Evolutionary conservation across 2,329 filamentous ascomycete species (phyloP), one percentile per base, ranked within the genome.

Genomic region (Clonostachys byssicola): DNA sequence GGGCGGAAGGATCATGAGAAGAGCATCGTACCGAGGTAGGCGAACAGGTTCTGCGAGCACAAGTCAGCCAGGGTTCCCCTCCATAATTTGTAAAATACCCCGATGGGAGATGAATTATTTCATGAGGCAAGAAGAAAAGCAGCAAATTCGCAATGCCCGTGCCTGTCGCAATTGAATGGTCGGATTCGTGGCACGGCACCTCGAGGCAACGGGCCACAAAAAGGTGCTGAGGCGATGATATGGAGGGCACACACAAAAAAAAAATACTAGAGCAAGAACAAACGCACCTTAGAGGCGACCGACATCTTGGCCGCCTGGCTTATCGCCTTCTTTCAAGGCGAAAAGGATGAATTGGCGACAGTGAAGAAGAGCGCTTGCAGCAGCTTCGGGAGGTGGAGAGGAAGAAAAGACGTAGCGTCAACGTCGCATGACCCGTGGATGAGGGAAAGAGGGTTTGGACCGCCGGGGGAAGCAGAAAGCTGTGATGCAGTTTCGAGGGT

Each of bases 21-120:
- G 10, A 39, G 36, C 53, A 57, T 66, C 73, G 65, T 95, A 97
- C 94, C 92, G 82, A 99, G 90, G 78, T 95, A 86, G 83, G 94
- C 92, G 83, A 89, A 97, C 67, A 89, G 86, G 83, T 99, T 99
- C 94, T 97, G 59, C 23, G 23, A 42, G 41, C 51, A 42, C 43
- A 47, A 20, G 47, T 54, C 23, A 55, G 49, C 47, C 47, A 53
- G 49, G 49, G 43, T 33, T 48, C 43, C 13, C 14, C 23, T 30
- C 23, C 23, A 30, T 30, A 30, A 30, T 10, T 30, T 30, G 23
- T 30, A 30, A 30, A 30, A 30, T 30, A 30, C 23, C 23, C 23
- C 23, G 23, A 30, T 30, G 23, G 23, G 9, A 30, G 23, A 30
- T 8, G 23, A 30, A 10, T 10, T 10, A 30, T 9, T 30, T 30